phyloP scores from a whole-genome alignment of 192 early-diverging fungal species.

The Coemansia sp. region DNA sequence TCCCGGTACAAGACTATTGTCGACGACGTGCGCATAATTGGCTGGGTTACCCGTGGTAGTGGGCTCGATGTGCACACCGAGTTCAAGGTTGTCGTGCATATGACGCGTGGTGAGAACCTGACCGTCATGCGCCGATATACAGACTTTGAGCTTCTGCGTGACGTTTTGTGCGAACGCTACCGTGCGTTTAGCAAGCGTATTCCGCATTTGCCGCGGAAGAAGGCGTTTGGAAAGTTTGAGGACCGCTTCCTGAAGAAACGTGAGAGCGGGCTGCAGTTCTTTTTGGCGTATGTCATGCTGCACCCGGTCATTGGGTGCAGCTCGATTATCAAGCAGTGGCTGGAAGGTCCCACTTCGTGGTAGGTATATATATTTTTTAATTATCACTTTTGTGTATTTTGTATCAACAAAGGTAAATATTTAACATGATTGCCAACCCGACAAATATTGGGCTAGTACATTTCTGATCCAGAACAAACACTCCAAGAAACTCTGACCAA shows the following conservation, averaged over 20 bases:
- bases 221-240: slow-evolving; percentile 54
- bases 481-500: too few relatives aligned
- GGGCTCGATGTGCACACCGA: slow-evolving; percentile 50
- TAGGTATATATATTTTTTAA: slow-evolving; percentile 3
- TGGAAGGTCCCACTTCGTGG: slow-evolving; percentile 15
- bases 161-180: slow-evolving; percentile 34
- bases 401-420: too few relatives aligned
- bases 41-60: slow-evolving; percentile 43
- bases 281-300: slow-evolving; percentile 50
- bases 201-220: slow-evolving; percentile 42
- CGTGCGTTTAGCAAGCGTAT: slow-evolving; percentile 41
- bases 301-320: slow-evolving; percentile 56
- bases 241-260: slow-evolving; percentile 47
- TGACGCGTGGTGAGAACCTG: slow-evolving; percentile 29
- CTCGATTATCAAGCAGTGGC: slow-evolving; percentile 36
- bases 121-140: slow-evolving; percentile 50
- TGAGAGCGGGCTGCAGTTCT: slow-evolving; percentile 53
- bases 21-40: slow-evolving; percentile 49
- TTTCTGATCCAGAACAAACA: too few relatives aligned
- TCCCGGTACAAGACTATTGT: slow-evolving; percentile 16
- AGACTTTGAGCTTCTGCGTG: slow-evolving; percentile 43
- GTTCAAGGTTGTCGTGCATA: slow-evolving; percentile 43
- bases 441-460: too few relatives aligned
- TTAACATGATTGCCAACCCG: too few relatives aligned
- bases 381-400: too few relatives aligned